These are phyloP conservation scores for Haplosporangium sp. DNA, from an alignment of 371 early-diverging fungal species.

Conservation along the genomic window DNA sequence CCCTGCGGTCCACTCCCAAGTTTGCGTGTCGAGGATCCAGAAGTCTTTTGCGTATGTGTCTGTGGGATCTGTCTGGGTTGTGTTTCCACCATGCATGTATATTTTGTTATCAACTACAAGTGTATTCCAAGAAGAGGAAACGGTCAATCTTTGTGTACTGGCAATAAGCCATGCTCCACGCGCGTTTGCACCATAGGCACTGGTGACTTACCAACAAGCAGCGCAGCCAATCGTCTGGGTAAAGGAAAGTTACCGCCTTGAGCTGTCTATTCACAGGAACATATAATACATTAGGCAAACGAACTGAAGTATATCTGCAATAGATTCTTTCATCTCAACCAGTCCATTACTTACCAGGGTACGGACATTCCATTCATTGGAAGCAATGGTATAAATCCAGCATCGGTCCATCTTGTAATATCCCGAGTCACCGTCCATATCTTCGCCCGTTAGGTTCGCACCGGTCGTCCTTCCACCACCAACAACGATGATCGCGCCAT, in stretches of 20 bases:
- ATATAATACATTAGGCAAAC: neutral
- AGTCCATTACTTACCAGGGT: conserved; percentile 22
- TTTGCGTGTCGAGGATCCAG: conserved; percentile 43
- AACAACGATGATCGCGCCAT: conserved; percentile 39
- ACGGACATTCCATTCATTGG: conserved; percentile 26
- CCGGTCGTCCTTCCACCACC: conserved; percentile 32
- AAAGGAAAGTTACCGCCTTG: conserved; percentile 22
- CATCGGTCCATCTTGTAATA: conserved; percentile 46
- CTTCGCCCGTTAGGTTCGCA: conserved; percentile 14
- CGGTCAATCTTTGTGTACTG: too few species aligned
- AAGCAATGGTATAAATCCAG: conserved; percentile 34
- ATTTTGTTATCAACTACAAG: conserved; percentile 29
- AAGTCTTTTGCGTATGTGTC: conserved; percentile 28
- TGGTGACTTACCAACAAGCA: conserved; percentile 25
- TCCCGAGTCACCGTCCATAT: conserved; percentile 26
- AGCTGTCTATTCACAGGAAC: conserved; percentile 20
- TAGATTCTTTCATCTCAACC: too few species aligned
- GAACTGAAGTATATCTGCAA: too few species aligned
- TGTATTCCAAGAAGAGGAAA: too few species aligned
- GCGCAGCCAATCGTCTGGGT: conserved; percentile 33
- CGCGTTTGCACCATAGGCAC: too few species aligned
- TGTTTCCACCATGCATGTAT: conserved; percentile 54
- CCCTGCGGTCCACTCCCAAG: conserved; percentile 32
- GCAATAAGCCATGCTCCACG: too few species aligned
- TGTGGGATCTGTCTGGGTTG: conserved; percentile 33